These are phyloP conservation scores for Picea glauca DNA, from an alignment of 75 land plant species.

Conservation along the genomic window DNA sequence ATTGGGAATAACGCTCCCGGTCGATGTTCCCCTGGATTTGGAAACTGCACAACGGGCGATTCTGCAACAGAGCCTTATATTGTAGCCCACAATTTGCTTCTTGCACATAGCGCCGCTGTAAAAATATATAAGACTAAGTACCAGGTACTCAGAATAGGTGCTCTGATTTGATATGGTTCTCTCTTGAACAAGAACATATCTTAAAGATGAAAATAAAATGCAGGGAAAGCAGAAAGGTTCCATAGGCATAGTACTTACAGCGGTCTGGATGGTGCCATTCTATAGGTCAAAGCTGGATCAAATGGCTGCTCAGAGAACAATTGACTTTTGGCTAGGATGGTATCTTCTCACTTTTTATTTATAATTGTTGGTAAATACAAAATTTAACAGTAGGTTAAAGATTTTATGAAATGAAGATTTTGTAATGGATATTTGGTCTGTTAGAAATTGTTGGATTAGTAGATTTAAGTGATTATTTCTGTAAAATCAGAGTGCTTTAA, in stretches of 20 bases:
- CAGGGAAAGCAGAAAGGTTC: constrained; percentile 24
- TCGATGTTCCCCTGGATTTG: constrained; percentile 20
- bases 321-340: constrained; percentile 26
- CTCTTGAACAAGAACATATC: too few relatives aligned
- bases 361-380: too few relatives aligned
- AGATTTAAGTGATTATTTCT: too few relatives aligned
- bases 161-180: not conserved
- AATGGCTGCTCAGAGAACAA: constrained; percentile 23
- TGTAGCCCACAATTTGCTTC: constrained; percentile 29
- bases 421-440: too few relatives aligned
- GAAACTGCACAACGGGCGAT: constrained; percentile 24
- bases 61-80: constrained; percentile 41
- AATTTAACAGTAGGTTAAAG: too few relatives aligned
- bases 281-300: constrained; percentile 11
- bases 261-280: constrained; percentile 29
- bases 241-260: constrained; percentile 25
- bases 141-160: not conserved
- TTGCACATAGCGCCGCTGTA: constrained; percentile 33
- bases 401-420: too few relatives aligned
- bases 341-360: not conserved
- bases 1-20: constrained; percentile 9
- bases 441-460: too few relatives aligned
- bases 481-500: too few relatives aligned
- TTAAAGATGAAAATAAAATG: not conserved
- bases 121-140: constrained; percentile 20